Evolutionary conservation across 2,329 filamentous ascomycete species (phyloP).

Genomic region (Penicillium sp.): DNA sequence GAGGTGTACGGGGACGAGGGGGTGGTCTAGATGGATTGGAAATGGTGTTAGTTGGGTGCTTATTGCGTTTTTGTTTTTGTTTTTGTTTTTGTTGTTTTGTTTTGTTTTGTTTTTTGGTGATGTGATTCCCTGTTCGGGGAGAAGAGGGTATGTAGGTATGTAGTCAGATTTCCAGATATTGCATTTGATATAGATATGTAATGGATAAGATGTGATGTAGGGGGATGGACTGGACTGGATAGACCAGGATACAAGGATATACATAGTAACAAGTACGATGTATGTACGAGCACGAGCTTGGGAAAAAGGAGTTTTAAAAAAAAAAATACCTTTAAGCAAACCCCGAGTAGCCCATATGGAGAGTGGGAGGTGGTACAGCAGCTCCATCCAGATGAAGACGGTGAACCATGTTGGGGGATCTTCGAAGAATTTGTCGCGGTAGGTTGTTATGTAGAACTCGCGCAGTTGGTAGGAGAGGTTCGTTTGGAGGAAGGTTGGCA

Average conservation of each 20-base stretch:
- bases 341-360: constrained; percentile 61
- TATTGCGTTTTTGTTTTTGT: background rate
- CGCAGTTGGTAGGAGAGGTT: constrained; percentile 52
- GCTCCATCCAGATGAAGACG: constrained; percentile 58
- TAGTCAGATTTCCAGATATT: background rate
- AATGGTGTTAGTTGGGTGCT: background rate
- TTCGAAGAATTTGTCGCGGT: constrained; percentile 64
- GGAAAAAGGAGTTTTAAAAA: background rate
- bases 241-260: background rate
- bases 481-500: constrained; percentile 54
- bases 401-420: constrained; percentile 60
- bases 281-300: background rate
- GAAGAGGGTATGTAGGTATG: background rate
- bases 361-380: constrained; percentile 61
- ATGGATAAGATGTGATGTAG: background rate
- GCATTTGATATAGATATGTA: constrained; percentile 1
- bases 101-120: background rate
- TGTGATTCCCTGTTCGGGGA: background rate
- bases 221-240: background rate
- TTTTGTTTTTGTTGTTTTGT: background rate
- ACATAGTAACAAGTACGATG: background rate
- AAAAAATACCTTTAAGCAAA: constrained; percentile 49
- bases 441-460: constrained; percentile 59
- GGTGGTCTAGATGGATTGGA: constrained; percentile 48
- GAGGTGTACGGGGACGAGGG: constrained; percentile 59